Evolutionary conservation across 306 rosid genomes (phyloP), one percentile per base, ranked within the genome.

Genomic region (Dryas octopetala): DNA sequence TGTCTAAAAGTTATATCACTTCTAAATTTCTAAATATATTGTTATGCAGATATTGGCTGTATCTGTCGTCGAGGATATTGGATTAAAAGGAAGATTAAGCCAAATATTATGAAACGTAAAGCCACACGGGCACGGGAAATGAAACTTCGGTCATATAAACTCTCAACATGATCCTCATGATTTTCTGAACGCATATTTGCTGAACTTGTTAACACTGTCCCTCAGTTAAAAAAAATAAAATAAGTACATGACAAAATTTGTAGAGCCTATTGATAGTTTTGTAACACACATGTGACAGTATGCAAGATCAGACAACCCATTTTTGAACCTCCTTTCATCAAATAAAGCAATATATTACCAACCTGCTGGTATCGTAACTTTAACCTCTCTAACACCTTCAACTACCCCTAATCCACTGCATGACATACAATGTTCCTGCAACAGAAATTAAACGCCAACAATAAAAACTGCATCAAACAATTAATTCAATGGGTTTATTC

Each of bases 281-380:
- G 72, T 15, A 55, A 41, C 19, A 52, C 11, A 19, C 17, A 63
- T n/a, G 23, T 43, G 38, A 40, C 45, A 28, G 67, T 6, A 19
- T 49, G 9, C 71, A 13, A 4, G 15, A 70, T 23, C 58, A 52
- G 41, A 55, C 6, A 74, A 11, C 5, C 53, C 4, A 50, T 15
- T 47, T 5, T 28, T 2, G 43, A 7, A 46, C 50, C 54, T 66
- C 65, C 62, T 52, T 73, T 71, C 60, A 51, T 78, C 76, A 71
- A 71, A 68, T 44, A 60, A 63, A 78, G 54, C 53, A 19, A 57
- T 48, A 48, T 12, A 53, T 45, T 79, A 87, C 92, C 80, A 89
- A 95, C 99, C 99, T 89, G 91, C 83, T 82, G 99, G 99, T 81
- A 92, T 88, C 6, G 92, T 86, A 74, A 95, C 97, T 76, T 83